Base-by-base conservation (phyloP, 2,329 filamentous ascomycete genomes). In the Knufia petricola region DNA sequence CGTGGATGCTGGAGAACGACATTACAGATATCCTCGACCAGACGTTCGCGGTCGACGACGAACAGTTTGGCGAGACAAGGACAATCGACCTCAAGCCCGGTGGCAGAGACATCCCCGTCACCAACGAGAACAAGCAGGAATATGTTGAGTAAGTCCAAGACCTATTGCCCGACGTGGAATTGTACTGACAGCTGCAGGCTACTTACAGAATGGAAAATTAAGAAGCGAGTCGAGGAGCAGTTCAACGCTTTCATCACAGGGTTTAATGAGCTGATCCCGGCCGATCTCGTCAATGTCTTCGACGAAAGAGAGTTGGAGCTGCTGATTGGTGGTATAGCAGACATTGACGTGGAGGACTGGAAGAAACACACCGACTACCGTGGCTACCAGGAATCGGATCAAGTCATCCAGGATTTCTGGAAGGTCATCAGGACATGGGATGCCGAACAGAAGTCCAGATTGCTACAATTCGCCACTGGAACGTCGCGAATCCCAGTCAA, bases 291-390 rank as follows among this genome's bases (percentile, higher is more conserved):
- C 68, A 96, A 95, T 60, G 92, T 98, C 34, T 98, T 98, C 62
- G 92, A 98, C 63, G 92, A 98, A 74, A 85, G 92, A 61, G 92
- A 98, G 69, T 75, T 98, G 41, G 92, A 98, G 69, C 72, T 98
- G 58, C 77, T 98, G 58, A 96, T 98, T 63, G 92, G 92, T 57
- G 92, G 92, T 76, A 98, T 98, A 60, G 92, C 92, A n/a, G 92
- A 98, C 69, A 98, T 98, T 59, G 92, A 98, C 62, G 90, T 98
- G 13, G 92, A 98, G 52, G 92, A 98, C 69, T 98, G 92, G 92
- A 96, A 98, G 84, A 98, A 98, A 75, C 92, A 98, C 71, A 98
- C 92, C 40, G 92, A 98, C 64, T 98, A 98, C 69, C 85, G 92
- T 59, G 92, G 92, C 48, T 98, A 98, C 76, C 95, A 94, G 8